Evolutionary conservation across 2,329 filamentous ascomycete genomes (phyloP), one percentile per base, ranked within the genome.

Genomic region (Cladorrhinum sp.): DNA sequence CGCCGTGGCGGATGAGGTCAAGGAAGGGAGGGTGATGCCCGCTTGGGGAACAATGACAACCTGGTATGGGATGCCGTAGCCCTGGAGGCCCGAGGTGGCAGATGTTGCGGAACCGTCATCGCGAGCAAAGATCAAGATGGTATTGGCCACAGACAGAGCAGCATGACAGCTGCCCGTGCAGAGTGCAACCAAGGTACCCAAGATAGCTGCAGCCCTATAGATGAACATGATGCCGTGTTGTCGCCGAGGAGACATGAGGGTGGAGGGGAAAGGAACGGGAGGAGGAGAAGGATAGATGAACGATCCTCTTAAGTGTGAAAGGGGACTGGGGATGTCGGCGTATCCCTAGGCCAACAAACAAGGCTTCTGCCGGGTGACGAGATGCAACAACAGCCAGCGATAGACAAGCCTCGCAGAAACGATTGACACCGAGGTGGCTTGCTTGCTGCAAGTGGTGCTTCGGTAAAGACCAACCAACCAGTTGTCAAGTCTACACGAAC

Each of bases 41-140:
- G 69, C 67, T 66, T 82, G 75, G 7, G 83, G 83, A n/a, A 87
- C 82, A 20, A 80, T 65, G 10, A 86, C 67, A 5, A 79, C 75
- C 65, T 85, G 75, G 66, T 79, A 86, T 1, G 84, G 82, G 63
- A 87, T 86, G 30, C 83, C 84, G 66, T 87, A 87, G 60, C 77
- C 83, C 67, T 83, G 80, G 8, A 87, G 77, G 23, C 84, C 84
- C 12, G 79, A 79, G 36, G 77, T 79, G 12, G 80, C 80, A 26
- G 79, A 78, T 18, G 72, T 73, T 8, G 80, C 80, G 1, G 81
- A 76, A 23, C 74, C 72, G 39, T 76, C 65, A 68, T 86, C 82
- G 64, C 78, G 76, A 46, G 82, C 83, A 64, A 87, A 76, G 54
- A 87, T 75, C 50, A 87, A 74, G 59, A 86, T 78, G 28, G 82